Conservation (phyloP, 345 rosid species). For the Aegle marmelos region DNA sequence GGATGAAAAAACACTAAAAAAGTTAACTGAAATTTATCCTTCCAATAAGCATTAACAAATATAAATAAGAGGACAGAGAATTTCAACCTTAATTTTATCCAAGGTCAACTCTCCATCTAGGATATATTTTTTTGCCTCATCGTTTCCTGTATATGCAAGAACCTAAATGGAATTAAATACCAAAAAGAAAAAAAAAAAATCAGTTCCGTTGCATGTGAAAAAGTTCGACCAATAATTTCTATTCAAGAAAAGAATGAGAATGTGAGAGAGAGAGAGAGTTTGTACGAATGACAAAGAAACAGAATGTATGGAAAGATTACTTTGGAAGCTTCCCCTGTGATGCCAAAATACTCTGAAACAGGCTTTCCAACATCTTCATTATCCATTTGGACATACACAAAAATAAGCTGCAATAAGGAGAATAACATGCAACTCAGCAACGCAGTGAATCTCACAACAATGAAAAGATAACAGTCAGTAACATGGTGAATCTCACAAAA, state of each 20-base stretch:
- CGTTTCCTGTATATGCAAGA: slow-evolving; percentile 85
- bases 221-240: background rate
- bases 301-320: slow-evolving; percentile 27
- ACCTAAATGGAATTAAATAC: slow-evolving; percentile 40
- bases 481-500: background rate
- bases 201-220: background rate
- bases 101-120: slow-evolving; percentile 65
- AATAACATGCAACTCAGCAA: background rate
- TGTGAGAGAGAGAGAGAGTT: background rate
- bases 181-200: background rate
- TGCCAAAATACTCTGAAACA: slow-evolving; percentile 90
- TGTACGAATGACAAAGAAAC: background rate
- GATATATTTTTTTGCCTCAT: slow-evolving; percentile 65
- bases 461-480: background rate
- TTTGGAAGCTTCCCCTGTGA: slow-evolving; percentile 57
- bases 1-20: background rate
- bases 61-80: slow-evolving; percentile 3
- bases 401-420: slow-evolving; percentile 63
- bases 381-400: slow-evolving; percentile 82
- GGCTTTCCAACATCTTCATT: slow-evolving; percentile 92
- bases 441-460: background rate
- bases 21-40: background rate
- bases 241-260: background rate
- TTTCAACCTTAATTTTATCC: slow-evolving; percentile 67
- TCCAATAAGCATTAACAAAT: background rate